Base-by-base conservation (phyloP, 306 rosid species). In the Vigna radiata region DNA sequence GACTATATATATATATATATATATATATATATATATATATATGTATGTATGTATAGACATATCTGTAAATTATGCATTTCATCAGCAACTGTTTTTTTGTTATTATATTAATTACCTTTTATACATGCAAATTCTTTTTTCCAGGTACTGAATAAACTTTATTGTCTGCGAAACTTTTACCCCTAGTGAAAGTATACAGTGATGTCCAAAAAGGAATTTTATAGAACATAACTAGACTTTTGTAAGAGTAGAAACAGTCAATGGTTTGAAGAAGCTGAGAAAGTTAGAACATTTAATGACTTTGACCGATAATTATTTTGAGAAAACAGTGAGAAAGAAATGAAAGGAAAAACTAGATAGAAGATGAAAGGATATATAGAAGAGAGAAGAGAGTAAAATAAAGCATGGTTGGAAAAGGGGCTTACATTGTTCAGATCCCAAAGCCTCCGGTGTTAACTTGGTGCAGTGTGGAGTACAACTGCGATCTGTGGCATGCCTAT, bases 401-500 rank as follows among this genome's bases (percentile, higher is more conserved):
- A 10, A 11, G 52, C 14, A 31, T 21, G 21, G 48, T 15, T 31
- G 11, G 52, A 68, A 50, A 76, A 36, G 60, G 54, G 49, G 67
- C 81, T 81, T 75, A 75, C 80, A 59, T 59, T 75, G 12, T 27
- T 44, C 39, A 18, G 50, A 81, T 54, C 50, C 46, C 31, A n/a
- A 55, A 68, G 65, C 11, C 61, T 58, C 50, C 37, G n/a, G 50
- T 23, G 72, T 59, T 23, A 16, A 29, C 50, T 75, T 68, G 1
- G 61, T 75, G 70, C 41, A 29, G 75, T 73, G 75, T 58, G 44
- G 83, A 58, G 66, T 60, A 60, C 66, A 60, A 60, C 23, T 4
- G 54, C 21, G 4, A 60, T 44, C 27, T 2, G 50, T 48, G 63
- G 52, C 70, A 43, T 48, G 49, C 43, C 41, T 0, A 48, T 74